phyloP scores from a whole-genome alignment of 192 early-diverging fungal species.

The Gamsiella multidivaricata region DNA sequence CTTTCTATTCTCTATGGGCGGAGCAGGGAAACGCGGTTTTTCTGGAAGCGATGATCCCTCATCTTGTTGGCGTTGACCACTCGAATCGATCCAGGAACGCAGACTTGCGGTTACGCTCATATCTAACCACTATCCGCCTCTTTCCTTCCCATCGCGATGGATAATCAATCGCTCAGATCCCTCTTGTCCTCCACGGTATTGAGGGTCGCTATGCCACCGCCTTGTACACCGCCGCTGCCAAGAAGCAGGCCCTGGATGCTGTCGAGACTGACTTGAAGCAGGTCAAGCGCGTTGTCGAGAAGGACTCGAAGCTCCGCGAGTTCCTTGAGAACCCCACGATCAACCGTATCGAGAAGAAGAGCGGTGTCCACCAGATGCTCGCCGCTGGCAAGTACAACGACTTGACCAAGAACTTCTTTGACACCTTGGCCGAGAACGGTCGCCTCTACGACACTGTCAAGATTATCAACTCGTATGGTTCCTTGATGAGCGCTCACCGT shows the following conservation, averaged over 20 bases:
- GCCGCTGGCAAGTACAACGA: conserved; percentile 76
- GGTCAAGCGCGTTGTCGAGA: conserved; percentile 73
- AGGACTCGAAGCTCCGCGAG: conserved; percentile 76
- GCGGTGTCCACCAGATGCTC: conserved; percentile 74
- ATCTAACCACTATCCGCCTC: no score
- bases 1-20: no score
- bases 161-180: conserved; percentile 74
- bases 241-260: conserved; percentile 77
- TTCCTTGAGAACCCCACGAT: conserved; percentile 90
- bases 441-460: conserved; percentile 86
- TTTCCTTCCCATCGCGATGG: no score
- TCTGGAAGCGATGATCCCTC: not conserved
- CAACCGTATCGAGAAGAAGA: conserved; percentile 81
- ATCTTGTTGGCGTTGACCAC: not conserved
- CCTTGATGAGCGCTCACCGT: conserved; percentile 90
- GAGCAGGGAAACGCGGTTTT: no score
- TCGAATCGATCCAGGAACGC: no score
- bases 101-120: no score
- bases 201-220: conserved; percentile 98
- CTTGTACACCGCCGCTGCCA: conserved; percentile 92
- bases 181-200: conserved; percentile 89
- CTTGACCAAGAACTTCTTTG: conserved; percentile 93
- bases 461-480: conserved; percentile 82
- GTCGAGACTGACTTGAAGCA: conserved; percentile 88
- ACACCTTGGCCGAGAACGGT: conserved; percentile 93